phyloP scores from a whole-genome alignment of 352 stramenopile genomes.

The Lagenidium sp. region DNA sequence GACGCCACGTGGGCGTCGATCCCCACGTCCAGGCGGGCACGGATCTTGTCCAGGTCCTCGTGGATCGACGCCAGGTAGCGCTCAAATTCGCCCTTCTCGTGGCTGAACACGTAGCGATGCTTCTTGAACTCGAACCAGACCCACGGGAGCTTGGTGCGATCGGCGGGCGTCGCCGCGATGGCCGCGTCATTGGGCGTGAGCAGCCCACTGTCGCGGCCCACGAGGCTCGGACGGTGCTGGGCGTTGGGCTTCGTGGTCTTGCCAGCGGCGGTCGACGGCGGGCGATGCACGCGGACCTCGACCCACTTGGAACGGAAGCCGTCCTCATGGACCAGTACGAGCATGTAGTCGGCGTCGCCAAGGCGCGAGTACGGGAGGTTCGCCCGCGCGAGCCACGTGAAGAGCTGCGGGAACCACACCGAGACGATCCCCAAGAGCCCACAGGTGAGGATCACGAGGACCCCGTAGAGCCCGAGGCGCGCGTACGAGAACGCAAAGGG shows the following conservation, averaged over 20 bases:
- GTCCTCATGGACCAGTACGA: constrained; percentile 23
- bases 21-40: constrained; percentile 1
- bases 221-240: neutral
- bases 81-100: constrained; percentile 23
- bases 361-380: constrained; percentile 11
- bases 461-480: constrained; percentile 19
- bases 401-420: constrained; percentile 39
- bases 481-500: constrained; percentile 20
- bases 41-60: constrained; percentile 11
- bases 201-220: neutral
- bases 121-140: constrained; percentile 52
- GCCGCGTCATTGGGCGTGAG: neutral
- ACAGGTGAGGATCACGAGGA: constrained; percentile 14
- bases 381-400: constrained; percentile 23
- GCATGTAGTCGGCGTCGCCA: constrained; percentile 26
- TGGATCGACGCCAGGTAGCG: constrained; percentile 23
- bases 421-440: constrained; percentile 16
- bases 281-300: constrained; percentile 16
- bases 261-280: neutral
- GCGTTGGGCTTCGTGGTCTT: neutral
- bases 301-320: constrained; percentile 20
- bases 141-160: constrained; percentile 11
- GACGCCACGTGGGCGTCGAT: neutral
- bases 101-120: constrained; percentile 32
- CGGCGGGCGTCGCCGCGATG: neutral